A percentile compares a stretch with the other conserved stretches of the same genome.
phyloP scores from a whole-genome alignment of 306 rosid species.

The Fragaria ananassa region DNA sequence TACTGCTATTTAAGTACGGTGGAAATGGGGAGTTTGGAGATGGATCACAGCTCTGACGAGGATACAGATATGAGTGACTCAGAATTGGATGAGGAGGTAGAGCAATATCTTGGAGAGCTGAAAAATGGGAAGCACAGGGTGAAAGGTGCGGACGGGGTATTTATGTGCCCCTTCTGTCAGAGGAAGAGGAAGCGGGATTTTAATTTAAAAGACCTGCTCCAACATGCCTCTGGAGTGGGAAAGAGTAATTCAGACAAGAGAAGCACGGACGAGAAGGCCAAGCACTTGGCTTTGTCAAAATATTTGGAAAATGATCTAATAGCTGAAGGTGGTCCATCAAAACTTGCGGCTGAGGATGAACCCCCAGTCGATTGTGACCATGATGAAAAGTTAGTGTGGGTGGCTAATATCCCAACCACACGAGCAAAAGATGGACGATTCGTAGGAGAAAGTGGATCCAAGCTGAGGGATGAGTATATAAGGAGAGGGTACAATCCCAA shows the following conservation, averaged over 20 bases:
- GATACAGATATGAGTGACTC: slow-evolving; percentile 54
- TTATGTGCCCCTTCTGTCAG: slow-evolving; percentile 77
- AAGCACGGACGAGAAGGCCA: slow-evolving; percentile 63
- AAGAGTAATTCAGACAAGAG: slow-evolving; percentile 77
- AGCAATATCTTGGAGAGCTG: slow-evolving; percentile 55
- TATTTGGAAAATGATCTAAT: slow-evolving; percentile 61
- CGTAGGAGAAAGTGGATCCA: slow-evolving; percentile 87
- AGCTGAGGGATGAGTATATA: slow-evolving; percentile 75
- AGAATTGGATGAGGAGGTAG: slow-evolving; percentile 53
- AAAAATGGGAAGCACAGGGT: slow-evolving; percentile 55
- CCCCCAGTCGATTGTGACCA: slow-evolving; percentile 42
- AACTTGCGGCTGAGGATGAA: slow-evolving; percentile 40
- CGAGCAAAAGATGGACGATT: slow-evolving; percentile 57
- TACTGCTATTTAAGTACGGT: slow-evolving; percentile 28
- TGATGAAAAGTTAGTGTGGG: slow-evolving; percentile 78
- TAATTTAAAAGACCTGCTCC: slow-evolving; percentile 60
- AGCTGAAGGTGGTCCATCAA: slow-evolving; percentile 44
- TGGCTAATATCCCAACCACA: slow-evolving; percentile 73
- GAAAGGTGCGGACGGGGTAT: slow-evolving; percentile 49
- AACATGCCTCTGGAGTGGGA: slow-evolving; percentile 93
- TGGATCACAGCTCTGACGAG: slow-evolving; percentile 43
- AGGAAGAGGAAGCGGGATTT: slow-evolving; percentile 55
- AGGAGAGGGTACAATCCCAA: slow-evolving; percentile 69
- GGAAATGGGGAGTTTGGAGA: slow-evolving; percentile 34
- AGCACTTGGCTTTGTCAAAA: slow-evolving; percentile 70